Evolutionary conservation across 1,284 basidiomycete genomes (phyloP), one percentile per base, ranked within the genome.

Genomic region (Malassezia dermatis): DNA sequence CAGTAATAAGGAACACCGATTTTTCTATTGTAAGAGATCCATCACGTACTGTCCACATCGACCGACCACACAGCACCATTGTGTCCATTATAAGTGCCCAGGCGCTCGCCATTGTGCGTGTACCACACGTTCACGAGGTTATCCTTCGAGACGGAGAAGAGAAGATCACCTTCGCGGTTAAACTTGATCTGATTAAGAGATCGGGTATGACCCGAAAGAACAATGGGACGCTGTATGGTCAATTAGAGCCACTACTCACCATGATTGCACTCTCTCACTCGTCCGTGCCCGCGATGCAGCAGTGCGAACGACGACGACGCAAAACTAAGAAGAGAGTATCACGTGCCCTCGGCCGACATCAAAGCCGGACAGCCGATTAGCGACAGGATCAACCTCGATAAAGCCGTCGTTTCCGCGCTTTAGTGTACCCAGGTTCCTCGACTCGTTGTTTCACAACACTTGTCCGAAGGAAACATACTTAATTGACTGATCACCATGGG

Each of bases 41-140:
- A 26, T 19, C 15, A 81, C 88, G 78, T 76, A 94, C 89, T 84
- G 79, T 99, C 93, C 56, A 89, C 84, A 76, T 94, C 91, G 64
- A 94, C 83, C 56, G 88, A 90, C 93, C 94, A 96, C 31, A 99
- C 88, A 2, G 88, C 82, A 64, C 93, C 93, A 73, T 96, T 96
- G 78, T 96, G 85, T 41, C 90, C 94, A 53, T 89, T 84, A 76
- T 95, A 96, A 53, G 94, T 98, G 45, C 93, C 94, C 68, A 98
- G 78, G 58, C 94, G 81, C 79, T 98, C 93, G 63, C 94, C 94
- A 73, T 99, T 99, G 72, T 94, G 89, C n/a, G 91, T 86, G 78
- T 84, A 96, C 90, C 91, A 95, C 47, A 88, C 89, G 73, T 95
- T 96, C 77, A 96, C 88, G 67, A 88, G 77, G 69, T 86, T 82